Evolutionary conservation across 2,329 filamentous ascomycete genomes (phyloP), one percentile per base, ranked within the genome.

Genomic region (Exophiala viscosa): DNA sequence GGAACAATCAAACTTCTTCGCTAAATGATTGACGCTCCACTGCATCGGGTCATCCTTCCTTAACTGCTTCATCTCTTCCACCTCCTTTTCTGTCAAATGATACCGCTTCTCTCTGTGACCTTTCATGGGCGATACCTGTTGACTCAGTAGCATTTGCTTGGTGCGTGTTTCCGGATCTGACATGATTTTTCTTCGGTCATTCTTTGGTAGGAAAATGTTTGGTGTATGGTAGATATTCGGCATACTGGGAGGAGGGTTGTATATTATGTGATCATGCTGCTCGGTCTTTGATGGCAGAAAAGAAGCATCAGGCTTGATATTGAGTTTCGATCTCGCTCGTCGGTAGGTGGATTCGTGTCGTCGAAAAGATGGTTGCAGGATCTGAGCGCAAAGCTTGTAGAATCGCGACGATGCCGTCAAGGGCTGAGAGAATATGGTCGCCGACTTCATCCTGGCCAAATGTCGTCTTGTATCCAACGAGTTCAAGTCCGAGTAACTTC

Each of bases 211-310:
- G 66, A 87, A 87, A 59, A 84, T 83, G 23, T 75, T 69, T 1
- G 84, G 84, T 1, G 84, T 87, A 65, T 84, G 80, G 63, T 82
- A 83, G 18, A 82, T 77, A 55, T 76, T 82, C 6, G 84, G 83
- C 5, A 80, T 77, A 23, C 81, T 80, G 5, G 82, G 81, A 1
- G 84, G 84, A 33, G 84, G 84, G 61, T 86, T 86, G 75, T 82
- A 82, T 65, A 86, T 76, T 65, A 84, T 82, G 63, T 80, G 76
- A 52, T 81, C 76, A 55, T 71, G 69, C 15, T 63, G 57, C 55
- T 70, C 66, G 45, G 66, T 64, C 15, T 62, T 62, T 5, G 73
- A 67, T 11, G 67, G 62, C 13, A 68, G 69, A 60, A 79, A 79
- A n/a, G 74, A 76, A 10, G 72, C 69, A 65, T 78, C 76, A n/a